Conservation (phyloP, 352 stramenopile genomes). For the Chloridella minuta region DNA sequence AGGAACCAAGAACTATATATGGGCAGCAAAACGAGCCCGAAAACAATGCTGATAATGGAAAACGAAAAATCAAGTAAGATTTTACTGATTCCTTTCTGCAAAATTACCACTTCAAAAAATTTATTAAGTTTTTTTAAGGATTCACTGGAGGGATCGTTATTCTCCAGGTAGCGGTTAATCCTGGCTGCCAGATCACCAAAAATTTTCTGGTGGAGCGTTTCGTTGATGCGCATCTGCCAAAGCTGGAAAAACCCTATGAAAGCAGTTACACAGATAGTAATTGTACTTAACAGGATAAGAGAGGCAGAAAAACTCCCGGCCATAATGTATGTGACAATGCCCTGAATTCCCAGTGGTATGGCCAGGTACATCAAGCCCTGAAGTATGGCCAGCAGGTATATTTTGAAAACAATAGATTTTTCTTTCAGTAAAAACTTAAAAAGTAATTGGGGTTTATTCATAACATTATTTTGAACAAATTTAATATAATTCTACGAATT, state of each 20-base stretch:
- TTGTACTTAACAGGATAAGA: neutral
- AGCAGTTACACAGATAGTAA: neutral
- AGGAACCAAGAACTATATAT: neutral
- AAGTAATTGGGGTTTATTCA: neutral
- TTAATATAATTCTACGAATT: neutral
- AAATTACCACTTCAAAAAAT: neutral
- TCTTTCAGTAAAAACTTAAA: neutral
- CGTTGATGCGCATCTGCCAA: neutral
- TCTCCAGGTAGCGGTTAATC: neutral
- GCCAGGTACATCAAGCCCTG: neutral
- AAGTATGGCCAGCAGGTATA: neutral
- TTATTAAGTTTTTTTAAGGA: neutral
- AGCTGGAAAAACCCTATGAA: neutral
- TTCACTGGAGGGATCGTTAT: too few species aligned
- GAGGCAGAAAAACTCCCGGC: neutral
- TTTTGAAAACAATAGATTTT: neutral
- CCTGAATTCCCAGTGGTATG: neutral
- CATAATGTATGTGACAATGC: neutral
- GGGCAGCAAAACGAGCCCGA: neutral
- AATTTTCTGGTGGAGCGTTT: neutral
- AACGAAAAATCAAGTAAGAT: neutral
- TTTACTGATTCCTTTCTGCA: neutral
- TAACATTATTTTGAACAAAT: neutral
- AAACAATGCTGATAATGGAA: neutral
- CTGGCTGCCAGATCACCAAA: neutral